Evolutionary conservation across 352 stramenopile genomes (phyloP), one percentile per base, ranked within the genome.

Genomic region (Globisporangium nagaii): DNA sequence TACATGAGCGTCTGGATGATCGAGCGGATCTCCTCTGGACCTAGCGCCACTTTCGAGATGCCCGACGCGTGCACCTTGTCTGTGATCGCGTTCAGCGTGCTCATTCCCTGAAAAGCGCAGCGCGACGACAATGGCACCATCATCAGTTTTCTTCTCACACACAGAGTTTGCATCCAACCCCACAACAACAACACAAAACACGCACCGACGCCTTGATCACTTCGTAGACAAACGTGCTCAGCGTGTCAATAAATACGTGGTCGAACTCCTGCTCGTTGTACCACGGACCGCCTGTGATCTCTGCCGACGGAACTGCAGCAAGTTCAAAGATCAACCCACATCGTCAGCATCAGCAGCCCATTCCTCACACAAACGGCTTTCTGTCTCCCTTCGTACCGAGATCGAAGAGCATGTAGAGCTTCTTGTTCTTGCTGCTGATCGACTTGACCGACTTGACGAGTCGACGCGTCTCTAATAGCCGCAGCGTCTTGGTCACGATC

Each of bases 241-340:
- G 72, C 53, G 96, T 96, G 47, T 97, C 81, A 69, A 99, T 98
- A 77, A 99, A 99, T 64, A 98, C 96, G 68, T 98, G 93, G 76
- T 99, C 96, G 67, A 99, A 99, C 71, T 99, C 90, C 62, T 96
- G 88, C 56, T 99, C 96, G 60, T 97, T 98, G 80, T 99, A 99
- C 97, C 97, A 99, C 40, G 97, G 94, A 22, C 97, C 97, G 62
- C 97, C 97, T 9, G 97, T 99, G 60, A 99, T 96, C 73, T 99
- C 97, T 48, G 97, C 98, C 5, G 95, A 94, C 31, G 97, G 97
- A 40, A 93, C 87, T 95, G 44, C 39, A 58, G 37, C 4, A 84
- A 65, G 45, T 17, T 20, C 41, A 20, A 43, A 64, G 2, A 13
- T 56, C 28, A 43, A 57, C 4, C 15, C n/a, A 42, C 28, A 41